phyloP scores from a whole-genome alignment of 2,329 filamentous ascomycete species.

The Metarhizium brunneum region DNA sequence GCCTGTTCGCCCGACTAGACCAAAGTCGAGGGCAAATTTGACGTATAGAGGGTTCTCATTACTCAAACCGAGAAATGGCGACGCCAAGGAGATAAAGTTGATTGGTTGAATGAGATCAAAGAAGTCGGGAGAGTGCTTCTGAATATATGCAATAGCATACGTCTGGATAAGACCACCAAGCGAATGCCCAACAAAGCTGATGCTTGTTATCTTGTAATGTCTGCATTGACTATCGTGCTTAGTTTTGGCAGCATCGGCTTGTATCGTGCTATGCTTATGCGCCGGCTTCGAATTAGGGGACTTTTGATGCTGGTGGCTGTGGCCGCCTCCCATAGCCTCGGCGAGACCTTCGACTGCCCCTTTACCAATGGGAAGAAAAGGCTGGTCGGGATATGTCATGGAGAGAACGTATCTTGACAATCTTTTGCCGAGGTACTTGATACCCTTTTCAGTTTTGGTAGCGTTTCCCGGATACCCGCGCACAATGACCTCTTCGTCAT shows the following conservation, averaged over 20 bases:
- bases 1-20: conserved; percentile 88
- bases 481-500: conserved; percentile 80
- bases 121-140: conserved; percentile 88
- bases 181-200: conserved; percentile 90
- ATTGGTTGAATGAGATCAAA: conserved; percentile 78
- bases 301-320: conserved; percentile 31
- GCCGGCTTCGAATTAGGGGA: conserved; percentile 33
- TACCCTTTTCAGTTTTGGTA: conserved; percentile 84
- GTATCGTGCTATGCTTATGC: conserved; percentile 55
- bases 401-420: conserved; percentile 83
- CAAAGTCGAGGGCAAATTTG: conserved; percentile 93
- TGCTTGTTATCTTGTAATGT: conserved; percentile 80
- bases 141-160: conserved; percentile 91
- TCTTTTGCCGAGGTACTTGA: conserved; percentile 93
- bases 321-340: conserved; percentile 28
- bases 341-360: conserved; percentile 34
- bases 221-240: conserved; percentile 38
- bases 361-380: conserved; percentile 61
- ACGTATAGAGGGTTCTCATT: conserved; percentile 98
- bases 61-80: conserved; percentile 82
- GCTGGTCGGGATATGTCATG: conserved; percentile 90
- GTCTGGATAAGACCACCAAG: conserved; percentile 85
- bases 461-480: conserved; percentile 85
- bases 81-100: conserved; percentile 83
- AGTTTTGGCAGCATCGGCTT: conserved; percentile 42